Evolutionary conservation across 192 early-diverging fungal species (phyloP).

Genomic region (Spizellomyces punctatus): DNA sequence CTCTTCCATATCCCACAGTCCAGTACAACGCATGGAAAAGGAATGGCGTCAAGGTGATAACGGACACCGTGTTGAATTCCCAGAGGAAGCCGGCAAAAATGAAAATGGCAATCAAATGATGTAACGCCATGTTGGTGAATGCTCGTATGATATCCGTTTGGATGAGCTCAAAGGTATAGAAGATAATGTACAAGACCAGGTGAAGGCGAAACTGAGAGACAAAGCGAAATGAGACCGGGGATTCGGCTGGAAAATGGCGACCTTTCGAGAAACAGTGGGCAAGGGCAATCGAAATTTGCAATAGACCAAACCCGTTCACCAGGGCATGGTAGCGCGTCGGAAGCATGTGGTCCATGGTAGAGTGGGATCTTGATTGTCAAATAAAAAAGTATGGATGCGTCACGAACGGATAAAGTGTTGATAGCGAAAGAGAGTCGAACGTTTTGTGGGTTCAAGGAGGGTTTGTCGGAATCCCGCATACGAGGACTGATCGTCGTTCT

Average conservation of each 20-base stretch:
- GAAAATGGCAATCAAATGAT: background rate
- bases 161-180: constrained; percentile 2
- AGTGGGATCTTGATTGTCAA: too few relatives aligned
- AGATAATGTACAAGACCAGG: background rate
- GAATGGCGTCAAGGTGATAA: background rate
- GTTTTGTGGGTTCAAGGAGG: too few relatives aligned
- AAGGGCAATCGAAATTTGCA: background rate
- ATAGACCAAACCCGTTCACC: background rate
- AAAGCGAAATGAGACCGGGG: background rate
- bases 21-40: constrained; percentile 4
- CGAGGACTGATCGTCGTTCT: too few relatives aligned
- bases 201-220: background rate
- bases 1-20: background rate
- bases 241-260: too few relatives aligned
- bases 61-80: background rate
- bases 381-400: too few relatives aligned
- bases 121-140: constrained; percentile 2
- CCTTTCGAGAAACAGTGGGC: too few relatives aligned
- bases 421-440: too few relatives aligned
- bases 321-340: background rate
- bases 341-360: background rate
- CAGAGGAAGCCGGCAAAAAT: background rate
- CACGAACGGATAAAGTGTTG: too few relatives aligned
- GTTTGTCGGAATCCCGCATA: too few relatives aligned
- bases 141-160: background rate